Conservation (phyloP, 441 rosid genomes). For the Brassica balearica region DNA sequence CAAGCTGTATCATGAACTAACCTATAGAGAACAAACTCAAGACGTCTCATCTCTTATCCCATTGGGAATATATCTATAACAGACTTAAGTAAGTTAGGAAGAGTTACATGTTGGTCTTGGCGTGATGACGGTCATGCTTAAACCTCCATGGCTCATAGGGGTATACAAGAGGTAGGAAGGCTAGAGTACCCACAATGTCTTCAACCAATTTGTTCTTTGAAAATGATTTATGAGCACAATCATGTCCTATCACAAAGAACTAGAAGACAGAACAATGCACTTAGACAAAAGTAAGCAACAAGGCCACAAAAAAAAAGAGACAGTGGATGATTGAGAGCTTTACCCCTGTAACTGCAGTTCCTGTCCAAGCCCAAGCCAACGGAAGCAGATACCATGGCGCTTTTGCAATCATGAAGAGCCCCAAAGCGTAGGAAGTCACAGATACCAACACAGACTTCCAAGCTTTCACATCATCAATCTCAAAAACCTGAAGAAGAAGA, state of each 20-base stretch:
- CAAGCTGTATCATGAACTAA: slow-evolving; percentile 89
- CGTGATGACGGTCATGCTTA: slow-evolving; percentile 95
- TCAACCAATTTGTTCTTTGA: slow-evolving; percentile 88
- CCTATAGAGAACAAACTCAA: slow-evolving; percentile 50
- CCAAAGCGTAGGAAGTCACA: slow-evolving; percentile 76
- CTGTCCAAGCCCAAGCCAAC: slow-evolving; percentile 97
- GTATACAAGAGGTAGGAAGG: slow-evolving; percentile 86
- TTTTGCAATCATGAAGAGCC: slow-evolving; percentile 83
- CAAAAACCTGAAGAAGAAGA: slow-evolving; percentile 65
- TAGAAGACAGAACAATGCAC: slow-evolving; percentile 40
- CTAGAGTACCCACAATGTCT: slow-evolving; percentile 92
- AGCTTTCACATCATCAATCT: slow-evolving; percentile 86
- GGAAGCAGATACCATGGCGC: slow-evolving; percentile 95
- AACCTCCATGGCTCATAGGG: slow-evolving; percentile 98
- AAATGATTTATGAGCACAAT: slow-evolving; percentile 97
- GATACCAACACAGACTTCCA: slow-evolving; percentile 86
- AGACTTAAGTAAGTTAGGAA: not conserved
- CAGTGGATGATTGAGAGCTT: slow-evolving; percentile 1
- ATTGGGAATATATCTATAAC: not conserved
- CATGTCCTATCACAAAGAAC: slow-evolving; percentile 99
- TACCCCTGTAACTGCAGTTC: slow-evolving; percentile 93
- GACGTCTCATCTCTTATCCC: not conserved
- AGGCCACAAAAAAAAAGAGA: not conserved
- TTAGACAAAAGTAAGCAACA: slow-evolving; percentile 21
- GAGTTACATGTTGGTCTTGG: slow-evolving; percentile 88